These are phyloP conservation scores for Boletus speciosus DNA, from an alignment of 768 basidiomycete species.

Conservation along the genomic window DNA sequence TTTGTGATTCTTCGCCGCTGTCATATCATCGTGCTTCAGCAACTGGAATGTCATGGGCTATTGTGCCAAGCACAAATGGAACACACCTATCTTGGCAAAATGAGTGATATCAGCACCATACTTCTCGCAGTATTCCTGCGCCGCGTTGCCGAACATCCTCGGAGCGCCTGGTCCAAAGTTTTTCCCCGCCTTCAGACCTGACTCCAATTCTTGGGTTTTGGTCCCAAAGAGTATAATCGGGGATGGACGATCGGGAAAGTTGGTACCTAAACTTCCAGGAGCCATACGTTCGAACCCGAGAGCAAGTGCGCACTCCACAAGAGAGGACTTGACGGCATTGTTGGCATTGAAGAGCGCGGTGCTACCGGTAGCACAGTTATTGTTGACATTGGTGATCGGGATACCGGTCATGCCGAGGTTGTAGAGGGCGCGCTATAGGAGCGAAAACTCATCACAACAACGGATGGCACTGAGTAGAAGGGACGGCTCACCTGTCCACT, in stretches of 20 bases:
- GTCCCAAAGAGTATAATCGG: conserved; percentile 47
- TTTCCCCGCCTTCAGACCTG: conserved; percentile 39
- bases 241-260: conserved; percentile 51
- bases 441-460: not conserved
- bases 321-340: conserved; percentile 63
- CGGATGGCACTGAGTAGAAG: not conserved
- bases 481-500: conserved; percentile 59
- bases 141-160: conserved; percentile 69
- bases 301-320: conserved; percentile 72
- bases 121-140: conserved; percentile 73
- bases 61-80: not conserved
- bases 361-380: conserved; percentile 83
- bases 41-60: not conserved
- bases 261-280: conserved; percentile 65
- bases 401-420: conserved; percentile 81
- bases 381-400: conserved; percentile 84
- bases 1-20: conserved; percentile 80
- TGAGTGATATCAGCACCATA: conserved; percentile 65
- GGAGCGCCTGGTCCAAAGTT: conserved; percentile 71
- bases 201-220: conserved; percentile 49
- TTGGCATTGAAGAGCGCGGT: conserved; percentile 75
- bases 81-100: conserved; percentile 73
- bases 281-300: conserved; percentile 87
- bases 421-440: conserved; percentile 65
- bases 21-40: conserved; percentile 2